A percentile compares a stretch with the other conserved stretches of the same genome.
phyloP scores from a whole-genome alignment of 768 basidiomycete species.

The Lactifluus hygrophoroides region DNA sequence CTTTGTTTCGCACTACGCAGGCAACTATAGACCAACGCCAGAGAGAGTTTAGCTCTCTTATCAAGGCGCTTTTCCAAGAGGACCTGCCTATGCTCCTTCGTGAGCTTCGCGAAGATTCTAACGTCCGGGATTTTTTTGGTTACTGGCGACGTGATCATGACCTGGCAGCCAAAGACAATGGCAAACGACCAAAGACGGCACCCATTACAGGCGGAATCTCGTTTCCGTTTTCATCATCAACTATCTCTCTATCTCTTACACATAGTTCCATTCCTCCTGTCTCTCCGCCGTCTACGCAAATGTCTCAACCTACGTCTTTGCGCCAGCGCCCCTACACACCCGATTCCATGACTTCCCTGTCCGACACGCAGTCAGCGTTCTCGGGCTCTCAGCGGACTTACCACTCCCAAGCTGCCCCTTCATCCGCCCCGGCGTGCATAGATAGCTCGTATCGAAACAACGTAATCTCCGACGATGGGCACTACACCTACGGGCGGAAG shows the following conservation, averaged over 20 bases:
- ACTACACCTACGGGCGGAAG: neutral
- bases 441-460: neutral
- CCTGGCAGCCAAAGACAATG: slow-evolving; percentile 36
- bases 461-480: neutral
- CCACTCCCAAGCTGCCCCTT: neutral
- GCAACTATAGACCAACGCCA: slow-evolving; percentile 57
- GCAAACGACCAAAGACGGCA: slow-evolving; percentile 15
- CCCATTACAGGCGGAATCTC: slow-evolving; percentile 37
- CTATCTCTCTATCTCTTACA: slow-evolving; percentile 25
- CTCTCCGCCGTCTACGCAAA: slow-evolving; percentile 8
- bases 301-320: neutral
- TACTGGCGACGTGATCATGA: slow-evolving; percentile 71
- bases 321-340: neutral
- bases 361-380: slow-evolving; percentile 2
- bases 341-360: neutral
- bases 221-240: slow-evolving; percentile 45
- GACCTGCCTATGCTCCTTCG: slow-evolving; percentile 56
- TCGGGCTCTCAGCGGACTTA: neutral
- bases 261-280: slow-evolving; percentile 13
- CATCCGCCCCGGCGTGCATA: slow-evolving; percentile 5
- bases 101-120: slow-evolving; percentile 50
- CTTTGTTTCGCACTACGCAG: slow-evolving; percentile 63
- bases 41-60: slow-evolving; percentile 48
- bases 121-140: slow-evolving; percentile 70
- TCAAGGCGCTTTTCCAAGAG: slow-evolving; percentile 49